Base-by-base conservation (phyloP, 1,284 basidiomycete genomes). In the Xerocomus amazonicus region DNA sequence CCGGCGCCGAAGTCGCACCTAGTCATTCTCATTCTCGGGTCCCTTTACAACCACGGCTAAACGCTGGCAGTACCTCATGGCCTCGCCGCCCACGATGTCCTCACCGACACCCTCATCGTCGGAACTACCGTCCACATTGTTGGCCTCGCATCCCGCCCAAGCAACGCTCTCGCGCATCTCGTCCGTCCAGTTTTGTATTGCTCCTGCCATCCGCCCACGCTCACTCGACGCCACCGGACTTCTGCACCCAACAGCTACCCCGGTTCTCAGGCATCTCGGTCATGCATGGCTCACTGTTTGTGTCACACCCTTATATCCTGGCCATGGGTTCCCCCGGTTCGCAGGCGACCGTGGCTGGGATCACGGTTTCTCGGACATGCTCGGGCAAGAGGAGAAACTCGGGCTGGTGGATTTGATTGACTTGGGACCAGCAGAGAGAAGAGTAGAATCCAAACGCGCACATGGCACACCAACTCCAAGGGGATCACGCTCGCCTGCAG, bases 301-400 rank as follows among this genome's bases (percentile, higher is more conserved):
- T 77, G 0, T 65, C 80, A 12, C 75, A 80, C 29, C 56, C 71
- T 4, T 90, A 81, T 57, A 66, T 79, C 0, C 77, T 89, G 0
- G 83, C 88, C 0, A 74, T 73, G 0, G 91, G 91, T 6, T 91
- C 92, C 0, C 91, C 91, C 0, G 88, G 0, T 93, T 88, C 61
- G 70, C 66, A 14, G 85, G 84, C 0, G 79, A 81, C 51, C 65
- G 45, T 66, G 75, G 59, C 34, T 84, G 81, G 81, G 80, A 84
- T 57, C 74, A 73, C 68, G 80, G 29, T 72, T 72, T 59, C 52
- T 80, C 77, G 2, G 70, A 69, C 1, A 70, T 70, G 32, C 44
- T 62, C 16, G 58, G 74, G 3, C 62, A 65, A 12, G 64, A 61
- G 1, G 63, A 70, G 38, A 51, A 51, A 32, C 48, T 37, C 9